Percentiles rank a stretch among this genome's conserved stretches.
Evolutionary conservation across 148 eudicot genomes (phyloP).

Genomic region (Hydrangea macrophylla): DNA sequence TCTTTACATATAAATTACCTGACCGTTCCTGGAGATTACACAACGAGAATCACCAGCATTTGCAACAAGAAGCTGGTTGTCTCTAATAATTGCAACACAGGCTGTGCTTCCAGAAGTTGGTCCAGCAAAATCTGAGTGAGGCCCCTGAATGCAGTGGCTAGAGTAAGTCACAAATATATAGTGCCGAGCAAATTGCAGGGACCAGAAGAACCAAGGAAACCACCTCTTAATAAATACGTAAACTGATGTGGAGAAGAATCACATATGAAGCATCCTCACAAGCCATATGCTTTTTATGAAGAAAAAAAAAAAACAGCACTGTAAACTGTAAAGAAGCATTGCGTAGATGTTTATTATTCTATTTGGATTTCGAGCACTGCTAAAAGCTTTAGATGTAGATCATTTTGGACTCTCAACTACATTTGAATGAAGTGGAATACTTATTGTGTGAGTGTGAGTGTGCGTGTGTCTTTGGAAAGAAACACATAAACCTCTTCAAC

Average conservation of each 20-base stretch:
- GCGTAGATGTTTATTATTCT: background rate
- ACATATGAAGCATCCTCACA: background rate
- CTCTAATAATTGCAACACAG: conserved; percentile 77
- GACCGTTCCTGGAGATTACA: conserved; percentile 90
- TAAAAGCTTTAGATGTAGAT: background rate
- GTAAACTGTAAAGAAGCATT: background rate
- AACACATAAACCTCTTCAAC: too few relatives aligned
- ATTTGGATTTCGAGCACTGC: background rate
- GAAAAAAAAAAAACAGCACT: background rate
- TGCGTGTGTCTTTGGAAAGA: too few relatives aligned
- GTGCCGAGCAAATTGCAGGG: background rate
- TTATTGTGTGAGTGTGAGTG: too few relatives aligned
- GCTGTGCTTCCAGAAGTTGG: conserved; percentile 98
- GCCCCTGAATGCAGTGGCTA: conserved; percentile 53
- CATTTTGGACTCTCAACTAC: background rate
- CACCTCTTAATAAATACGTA: background rate
- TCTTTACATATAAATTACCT: conserved; percentile 40
- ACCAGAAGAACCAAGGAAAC: background rate
- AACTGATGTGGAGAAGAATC: background rate
- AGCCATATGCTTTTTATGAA: background rate
- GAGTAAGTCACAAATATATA: background rate
- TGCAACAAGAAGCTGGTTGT: conserved; percentile 77
- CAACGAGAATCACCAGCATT: conserved; percentile 99
- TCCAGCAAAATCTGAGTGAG: conserved; percentile 96
- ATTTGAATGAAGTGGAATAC: too few relatives aligned